Evolutionary conservation across 1,139 yeast genomes (phyloP), one percentile per base, ranked within the genome.

Genomic region (Sugiyamaella paludigena): DNA sequence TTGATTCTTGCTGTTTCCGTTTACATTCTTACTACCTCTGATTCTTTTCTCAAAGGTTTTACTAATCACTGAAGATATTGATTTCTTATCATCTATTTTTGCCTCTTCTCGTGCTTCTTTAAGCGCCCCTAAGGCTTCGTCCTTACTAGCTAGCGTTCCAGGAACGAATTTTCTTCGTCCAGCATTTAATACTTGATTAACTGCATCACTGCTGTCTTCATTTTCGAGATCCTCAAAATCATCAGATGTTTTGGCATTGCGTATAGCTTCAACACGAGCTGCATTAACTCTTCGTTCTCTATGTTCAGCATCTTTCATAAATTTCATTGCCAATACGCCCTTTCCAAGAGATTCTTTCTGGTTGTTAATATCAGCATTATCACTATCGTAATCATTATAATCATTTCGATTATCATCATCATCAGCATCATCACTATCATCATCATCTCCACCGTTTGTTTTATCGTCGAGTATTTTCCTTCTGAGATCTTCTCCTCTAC

Each of bases 251-350:
- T 58, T 52, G 11, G 57, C 58, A n/a, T 55, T 72, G 56, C 77
- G 75, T 52, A 88, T 65, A 43, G 71, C 71, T 48, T 75, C 79
- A 42, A 83, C 64, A 36, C 78, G 77, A 55, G 75, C 73, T 48
- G 74, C 68, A 64, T 85, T 86, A 40, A 75, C 78, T 51, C 71
- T 77, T 56, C 79, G 77, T 60, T 81, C 77, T 44, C 58, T 50
- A 19, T 80, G 83, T 56, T 84, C 92, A 1, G 96, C 97, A 55
- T 84, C 85, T 58, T 78, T 83, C 96, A 91, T 89, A 66, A 92
- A 92, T 58, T 89, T 95, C 98, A 92, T 92, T 41, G 82, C 85
- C 73, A 91, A 71, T 27, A 92, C 84, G 52, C 98, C 97, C 65
- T 89, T 89, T 15, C 95, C 94, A 19, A 85, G 67, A 4, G 45